These are phyloP conservation scores for Hymenoscyphus infarciens DNA, from an alignment of 2,329 filamentous ascomycete genomes.

Conservation along the genomic window DNA sequence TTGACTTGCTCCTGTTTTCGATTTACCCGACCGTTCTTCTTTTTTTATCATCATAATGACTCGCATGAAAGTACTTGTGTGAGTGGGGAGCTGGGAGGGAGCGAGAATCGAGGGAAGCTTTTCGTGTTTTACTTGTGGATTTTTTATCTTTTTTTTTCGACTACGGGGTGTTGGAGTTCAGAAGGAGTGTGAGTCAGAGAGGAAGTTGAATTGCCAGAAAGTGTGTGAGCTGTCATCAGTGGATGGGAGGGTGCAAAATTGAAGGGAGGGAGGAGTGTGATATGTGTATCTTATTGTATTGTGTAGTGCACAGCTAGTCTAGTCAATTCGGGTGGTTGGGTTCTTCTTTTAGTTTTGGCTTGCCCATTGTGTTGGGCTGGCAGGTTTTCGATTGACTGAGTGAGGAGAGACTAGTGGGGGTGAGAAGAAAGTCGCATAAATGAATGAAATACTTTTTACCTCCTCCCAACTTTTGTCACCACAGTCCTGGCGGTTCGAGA, in stretches of 20 bases:
- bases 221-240: neutral
- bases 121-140: constrained; percentile 3
- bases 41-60: constrained; percentile 1
- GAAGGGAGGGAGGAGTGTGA: neutral
- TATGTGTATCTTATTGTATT: constrained; percentile 13
- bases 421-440: neutral
- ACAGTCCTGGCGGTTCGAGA: too few relatives aligned
- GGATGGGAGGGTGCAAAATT: neutral
- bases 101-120: neutral
- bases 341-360: neutral
- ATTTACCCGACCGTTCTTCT: neutral
- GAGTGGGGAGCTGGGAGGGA: neutral
- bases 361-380: neutral
- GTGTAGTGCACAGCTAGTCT: constrained; percentile 7
- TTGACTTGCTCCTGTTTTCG: constrained; percentile 1
- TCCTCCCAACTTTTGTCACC: neutral
- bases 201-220: neutral
- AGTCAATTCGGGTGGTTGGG: neutral
- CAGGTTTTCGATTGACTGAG: neutral
- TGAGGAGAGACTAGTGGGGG: neutral
- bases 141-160: neutral
- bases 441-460: constrained; percentile 1
- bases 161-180: constrained; percentile 7
- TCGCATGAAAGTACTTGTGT: neutral
- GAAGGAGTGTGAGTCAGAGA: constrained; percentile 5